These are phyloP conservation scores for Hypoxylon sp. DNA, from an alignment of 2,329 filamentous ascomycete genomes.

Conservation along the genomic window DNA sequence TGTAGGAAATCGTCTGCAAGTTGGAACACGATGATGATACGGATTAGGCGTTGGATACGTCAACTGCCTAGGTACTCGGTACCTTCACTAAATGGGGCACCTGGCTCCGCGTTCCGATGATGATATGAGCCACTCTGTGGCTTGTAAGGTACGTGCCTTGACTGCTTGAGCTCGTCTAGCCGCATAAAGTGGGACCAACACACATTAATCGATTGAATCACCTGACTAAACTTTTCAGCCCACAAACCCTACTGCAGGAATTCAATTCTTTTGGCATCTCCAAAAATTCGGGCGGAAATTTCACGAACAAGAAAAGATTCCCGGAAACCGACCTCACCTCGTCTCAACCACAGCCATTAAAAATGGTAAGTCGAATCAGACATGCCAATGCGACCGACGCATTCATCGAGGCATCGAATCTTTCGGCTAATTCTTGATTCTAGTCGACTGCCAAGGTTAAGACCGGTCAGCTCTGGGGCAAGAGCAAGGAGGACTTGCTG, in stretches of 20 bases:
- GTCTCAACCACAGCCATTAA: slow-evolving; percentile 55
- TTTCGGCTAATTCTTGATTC: slow-evolving; percentile 25
- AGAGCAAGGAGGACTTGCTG: slow-evolving; percentile 98
- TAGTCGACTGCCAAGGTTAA: slow-evolving; percentile 83
- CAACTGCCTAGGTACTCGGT: slow-evolving; percentile 1
- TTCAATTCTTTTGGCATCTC: slow-evolving; percentile 50
- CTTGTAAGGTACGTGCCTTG: slow-evolving; percentile 5
- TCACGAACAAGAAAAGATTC: slow-evolving; percentile 49
- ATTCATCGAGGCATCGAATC: slow-evolving; percentile 12
- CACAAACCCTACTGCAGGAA: slow-evolving; percentile 48
- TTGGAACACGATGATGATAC: slow-evolving; percentile 28
- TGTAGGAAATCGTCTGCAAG: slow-evolving; percentile 5
- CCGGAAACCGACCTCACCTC: slow-evolving; percentile 50
- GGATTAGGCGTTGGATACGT: slow-evolving; percentile 14
- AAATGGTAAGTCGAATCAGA: slow-evolving; percentile 63
- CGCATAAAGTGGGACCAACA: slow-evolving; percentile 9
- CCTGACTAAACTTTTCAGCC: slow-evolving; percentile 47
- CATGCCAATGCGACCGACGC: slow-evolving; percentile 19
- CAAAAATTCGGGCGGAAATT: slow-evolving; percentile 53
- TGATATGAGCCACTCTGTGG: not conserved
- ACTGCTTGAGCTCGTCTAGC: slow-evolving; percentile 24
- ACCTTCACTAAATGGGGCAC: slow-evolving; percentile 14
- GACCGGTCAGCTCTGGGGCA: slow-evolving; percentile 96
- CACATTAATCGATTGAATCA: slow-evolving; percentile 24
- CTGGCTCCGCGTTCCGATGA: not conserved